Base-by-base conservation (phyloP, 2,329 filamentous ascomycete genomes). In the Simplicillium aogashimaense region DNA sequence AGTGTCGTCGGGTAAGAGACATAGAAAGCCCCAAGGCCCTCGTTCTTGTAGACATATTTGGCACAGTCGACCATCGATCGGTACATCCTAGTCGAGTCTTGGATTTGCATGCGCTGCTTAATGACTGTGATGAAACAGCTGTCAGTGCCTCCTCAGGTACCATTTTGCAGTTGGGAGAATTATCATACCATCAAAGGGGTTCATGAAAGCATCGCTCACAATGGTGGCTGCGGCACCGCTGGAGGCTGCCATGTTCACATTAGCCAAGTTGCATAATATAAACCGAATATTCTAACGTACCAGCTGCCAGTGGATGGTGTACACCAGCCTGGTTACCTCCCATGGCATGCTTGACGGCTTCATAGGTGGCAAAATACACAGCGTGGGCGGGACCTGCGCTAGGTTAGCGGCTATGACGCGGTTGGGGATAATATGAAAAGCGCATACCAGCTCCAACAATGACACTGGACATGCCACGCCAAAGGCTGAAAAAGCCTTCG, bases 41-140 rank as follows among this genome's bases (percentile, higher is more conserved):
- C 92, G 39, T 78, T 82, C 53, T 74, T 78, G 66, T 95, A 95
- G 45, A 98, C 83, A 50, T 86, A 83, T 57, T 74, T 78, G 42
- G 90, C 90, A 69, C 92, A 98, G 58, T 95, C 83, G 42, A 74
- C 60, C 65, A 97, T 82, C 16, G 84, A 88, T 53, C 81, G 83
- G 67, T 97, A 95, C 67, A 82, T 79, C 51, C 76, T 78, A 50
- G 81, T 80, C n/a, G 90, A 97, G 55, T 92, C 85, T 59, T 95
- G 86, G 44, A 98, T 85, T 64, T 98, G 92, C 92, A 98, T 98
- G 53, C 92, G 86, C 64, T 98, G 92, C 67, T 98, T 98, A 70
- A 98, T 95, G 46, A 98, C 92, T 95, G 55, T 25, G 11, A 16
- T 6, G 20, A 9, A 70, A 98, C 94, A 46, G 98, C 92, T 95